Base-by-base conservation (phyloP, 192 early-diverging fungal species). In the Funneliformis mosseae region DNA sequence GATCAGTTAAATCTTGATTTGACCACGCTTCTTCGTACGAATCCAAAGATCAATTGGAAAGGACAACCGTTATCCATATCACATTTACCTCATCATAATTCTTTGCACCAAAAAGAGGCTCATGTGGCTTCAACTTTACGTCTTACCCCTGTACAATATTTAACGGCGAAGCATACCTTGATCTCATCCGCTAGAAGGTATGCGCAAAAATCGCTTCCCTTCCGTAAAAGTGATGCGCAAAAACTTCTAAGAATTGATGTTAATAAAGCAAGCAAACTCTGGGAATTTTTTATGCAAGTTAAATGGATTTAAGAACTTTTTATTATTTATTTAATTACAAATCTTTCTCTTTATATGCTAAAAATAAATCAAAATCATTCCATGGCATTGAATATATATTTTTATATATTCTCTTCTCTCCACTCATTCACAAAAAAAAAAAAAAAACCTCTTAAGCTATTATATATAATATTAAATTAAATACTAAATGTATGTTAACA, bases 221-320 rank as follows among this genome's bases (percentile, higher is more conserved):
- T 97, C 83, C 92, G 93, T 76, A 98, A 98, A 83, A 91, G 93
- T 66, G 96, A 96, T 83, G 97, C 97, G 8, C 95, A 98, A 88
- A 91, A 92, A 68, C 87, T 96, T 79, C 95, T 92, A 76, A 89
- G 94, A 46, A 93, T 98, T 27, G 97, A 98, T 81, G 97, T 98
- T 80, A 98, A 98, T 89, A 98, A 98, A 84, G 92, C 92, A 45
- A 93, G 91, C 82, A 91, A 93, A 79, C 88, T 98, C 21, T 97
- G 93, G 87, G 95, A 95, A 81, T 94, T 94, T 89, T 98, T 94
- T 87, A 92, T 91, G 25, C 85, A 88, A 63, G 84, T 96, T 62
- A 95, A 95, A 74, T 98, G 97, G 97, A 88, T 98, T 46, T 74
- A 74, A 74, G 48, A 55, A 16, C 14, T 12, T 55, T 33, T 33